Base-by-base conservation (phyloP, 2,329 filamentous ascomycete genomes). In the Phyllosticta capitalensis region DNA sequence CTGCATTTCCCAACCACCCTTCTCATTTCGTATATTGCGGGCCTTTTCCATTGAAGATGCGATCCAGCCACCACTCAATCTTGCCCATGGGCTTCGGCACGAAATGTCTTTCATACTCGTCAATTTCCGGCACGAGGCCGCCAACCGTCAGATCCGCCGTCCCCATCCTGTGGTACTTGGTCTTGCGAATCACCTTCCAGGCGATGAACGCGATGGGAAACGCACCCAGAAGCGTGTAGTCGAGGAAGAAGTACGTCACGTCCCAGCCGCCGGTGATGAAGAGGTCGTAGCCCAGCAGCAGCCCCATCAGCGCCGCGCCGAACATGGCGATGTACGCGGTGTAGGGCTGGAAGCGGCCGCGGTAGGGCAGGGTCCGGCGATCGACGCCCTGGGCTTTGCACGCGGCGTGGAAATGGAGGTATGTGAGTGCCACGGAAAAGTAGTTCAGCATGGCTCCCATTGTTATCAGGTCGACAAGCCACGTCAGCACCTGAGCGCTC, bases 231-330 rank as follows among this genome's bases (percentile, higher is more conserved):
- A 56, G 49, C 14, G 54, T 50, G 20, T 56, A 56, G 6, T 56
- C 54, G 21, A 56, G 30, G 71, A 90, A 90, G 26, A 92, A 72
- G 69, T 92, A 94, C 9, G 81, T 83, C 5, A 87, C 68, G 61
- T 83, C 79, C 89, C 87, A 92, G 5, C 80, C 78, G 2, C 78
- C 78, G 0, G 86, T 83, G 51, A 91, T 69, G 66, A 92, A 94
- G 1, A 91, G 86, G 0, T 84, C 81, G 63, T 90, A 92, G 0
- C 89, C 89, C 9, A 86, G 83, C 2, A 91, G 83, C 65, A 92
- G 84, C 0, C 84, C 81, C 85, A 92, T 90, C 63, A 88, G 71
- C 54, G 82, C 81, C 1, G 84, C 88, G 24, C 81, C 83, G 0
- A 76, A 69, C 5, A 90, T 73, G 0, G 83, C 85, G 54, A 85